A percentile compares a stretch with the other conserved stretches of the same genome.
These are phyloP conservation scores for Trichosporon ovoides DNA, from an alignment of 1,284 basidiomycete genomes.

Conservation along the genomic window DNA sequence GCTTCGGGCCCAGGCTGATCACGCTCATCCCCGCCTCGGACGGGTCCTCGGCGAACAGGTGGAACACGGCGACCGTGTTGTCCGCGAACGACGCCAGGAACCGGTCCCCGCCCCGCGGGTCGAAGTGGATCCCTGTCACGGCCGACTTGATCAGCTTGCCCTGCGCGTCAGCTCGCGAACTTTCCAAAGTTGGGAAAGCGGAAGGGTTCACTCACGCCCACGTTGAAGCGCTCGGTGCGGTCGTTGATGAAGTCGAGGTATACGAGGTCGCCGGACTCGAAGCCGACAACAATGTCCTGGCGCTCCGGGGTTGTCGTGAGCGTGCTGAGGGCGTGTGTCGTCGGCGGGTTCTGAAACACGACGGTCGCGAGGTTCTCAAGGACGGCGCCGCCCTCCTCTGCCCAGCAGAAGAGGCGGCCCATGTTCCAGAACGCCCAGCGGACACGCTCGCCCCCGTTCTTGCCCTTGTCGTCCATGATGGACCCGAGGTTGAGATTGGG, in stretches of 20 bases:
- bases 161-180: conserved; percentile 41
- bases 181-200: not conserved
- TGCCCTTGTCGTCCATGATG: conserved; percentile 59
- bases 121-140: conserved; percentile 81
- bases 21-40: conserved; percentile 18
- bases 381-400: conserved; percentile 59
- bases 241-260: conserved; percentile 70
- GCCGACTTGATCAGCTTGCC: conserved; percentile 73
- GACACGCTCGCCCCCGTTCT: conserved; percentile 62
- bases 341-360: conserved; percentile 77
- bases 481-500: conserved; percentile 58
- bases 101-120: conserved; percentile 73
- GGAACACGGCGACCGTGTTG: conserved; percentile 40
- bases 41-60: conserved; percentile 45
- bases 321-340: conserved; percentile 80
- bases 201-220: conserved; percentile 59
- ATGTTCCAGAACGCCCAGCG: conserved; percentile 79
- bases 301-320: conserved; percentile 60
- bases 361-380: conserved; percentile 81
- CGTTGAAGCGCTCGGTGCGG: conserved; percentile 85
- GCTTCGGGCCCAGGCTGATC: conserved; percentile 25
- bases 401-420: conserved; percentile 73
- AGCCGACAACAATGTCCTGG: conserved; percentile 87
- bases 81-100: conserved; percentile 90
- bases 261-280: conserved; percentile 83